Evolutionary conservation across 768 basidiomycete species (phyloP).

Genomic region (Boletus subparvulus): DNA sequence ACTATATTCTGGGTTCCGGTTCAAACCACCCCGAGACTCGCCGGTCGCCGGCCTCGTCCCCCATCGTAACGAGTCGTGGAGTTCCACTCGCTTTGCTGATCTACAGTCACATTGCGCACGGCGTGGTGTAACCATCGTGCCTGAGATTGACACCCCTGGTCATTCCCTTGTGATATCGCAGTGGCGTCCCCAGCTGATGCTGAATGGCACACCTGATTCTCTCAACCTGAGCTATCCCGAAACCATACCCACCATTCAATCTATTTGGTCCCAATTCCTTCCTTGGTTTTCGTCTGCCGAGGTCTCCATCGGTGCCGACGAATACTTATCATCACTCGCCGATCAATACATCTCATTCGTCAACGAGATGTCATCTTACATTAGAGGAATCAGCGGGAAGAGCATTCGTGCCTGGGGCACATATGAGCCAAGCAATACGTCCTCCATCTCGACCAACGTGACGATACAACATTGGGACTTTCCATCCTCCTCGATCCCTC

Average conservation of each 20-base stretch:
- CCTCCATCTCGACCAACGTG: constrained; percentile 39
- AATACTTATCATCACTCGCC: constrained; percentile 38
- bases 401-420: constrained; percentile 45
- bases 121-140: constrained; percentile 40
- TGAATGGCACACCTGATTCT: constrained; percentile 34
- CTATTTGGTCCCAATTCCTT: constrained; percentile 43
- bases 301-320: constrained; percentile 48
- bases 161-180: constrained; percentile 46
- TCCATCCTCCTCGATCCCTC: constrained; percentile 33
- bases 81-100: constrained; percentile 28
- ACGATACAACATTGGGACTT: constrained; percentile 48
- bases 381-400: constrained; percentile 34
- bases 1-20: constrained; percentile 44
- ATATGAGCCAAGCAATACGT: constrained; percentile 37
- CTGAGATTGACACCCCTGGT: constrained; percentile 45
- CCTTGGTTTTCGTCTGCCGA: constrained; percentile 40
- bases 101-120: constrained; percentile 39
- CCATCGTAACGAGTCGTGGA: constrained; percentile 43
- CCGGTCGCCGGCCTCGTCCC: constrained; percentile 37
- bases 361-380: constrained; percentile 42
- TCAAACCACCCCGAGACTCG: constrained; percentile 37
- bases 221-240: constrained; percentile 43
- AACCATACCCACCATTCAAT: constrained; percentile 42
- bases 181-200: constrained; percentile 45
- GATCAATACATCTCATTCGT: constrained; percentile 44